These are phyloP conservation scores for Parathielavia appendiculata DNA, from an alignment of 495 filamentous ascomycete species.

Conservation along the genomic window DNA sequence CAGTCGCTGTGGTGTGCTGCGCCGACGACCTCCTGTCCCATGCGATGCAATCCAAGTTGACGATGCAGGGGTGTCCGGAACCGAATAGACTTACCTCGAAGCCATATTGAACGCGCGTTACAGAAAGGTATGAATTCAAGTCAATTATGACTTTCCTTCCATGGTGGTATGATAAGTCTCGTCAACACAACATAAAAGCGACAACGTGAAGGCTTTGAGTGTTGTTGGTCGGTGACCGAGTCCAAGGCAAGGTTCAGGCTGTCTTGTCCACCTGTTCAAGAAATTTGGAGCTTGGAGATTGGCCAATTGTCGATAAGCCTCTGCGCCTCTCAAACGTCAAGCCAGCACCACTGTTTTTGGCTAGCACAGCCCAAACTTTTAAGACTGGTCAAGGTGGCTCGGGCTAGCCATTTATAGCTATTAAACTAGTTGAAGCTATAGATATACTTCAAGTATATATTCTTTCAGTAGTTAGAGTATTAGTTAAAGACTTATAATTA, in stretches of 20 bases:
- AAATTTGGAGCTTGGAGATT: constrained; percentile 23
- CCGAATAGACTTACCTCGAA: constrained; percentile 21
- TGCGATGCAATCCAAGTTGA: background rate
- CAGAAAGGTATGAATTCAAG: background rate
- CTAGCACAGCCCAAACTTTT: no score
- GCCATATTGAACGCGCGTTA: constrained; percentile 18
- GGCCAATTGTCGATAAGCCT: constrained; percentile 18
- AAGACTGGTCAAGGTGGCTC: no score
- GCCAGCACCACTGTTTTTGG: no score
- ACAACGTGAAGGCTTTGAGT: background rate
- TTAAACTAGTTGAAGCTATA: no score
- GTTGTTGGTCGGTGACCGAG: background rate
- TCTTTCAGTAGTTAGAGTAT: no score
- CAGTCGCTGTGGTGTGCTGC: background rate
- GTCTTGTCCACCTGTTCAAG: constrained; percentile 15
- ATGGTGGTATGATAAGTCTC: background rate
- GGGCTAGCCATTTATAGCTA: no score
- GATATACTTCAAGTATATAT: no score
- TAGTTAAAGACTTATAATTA: no score
- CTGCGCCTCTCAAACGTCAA: no score
- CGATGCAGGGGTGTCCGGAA: background rate
- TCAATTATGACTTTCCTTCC: background rate
- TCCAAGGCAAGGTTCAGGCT: constrained; percentile 3
- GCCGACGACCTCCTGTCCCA: background rate
- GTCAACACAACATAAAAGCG: background rate